These are phyloP conservation scores for Fusarium globosum DNA, from an alignment of 2,329 filamentous ascomycete genomes.

Conservation along the genomic window DNA sequence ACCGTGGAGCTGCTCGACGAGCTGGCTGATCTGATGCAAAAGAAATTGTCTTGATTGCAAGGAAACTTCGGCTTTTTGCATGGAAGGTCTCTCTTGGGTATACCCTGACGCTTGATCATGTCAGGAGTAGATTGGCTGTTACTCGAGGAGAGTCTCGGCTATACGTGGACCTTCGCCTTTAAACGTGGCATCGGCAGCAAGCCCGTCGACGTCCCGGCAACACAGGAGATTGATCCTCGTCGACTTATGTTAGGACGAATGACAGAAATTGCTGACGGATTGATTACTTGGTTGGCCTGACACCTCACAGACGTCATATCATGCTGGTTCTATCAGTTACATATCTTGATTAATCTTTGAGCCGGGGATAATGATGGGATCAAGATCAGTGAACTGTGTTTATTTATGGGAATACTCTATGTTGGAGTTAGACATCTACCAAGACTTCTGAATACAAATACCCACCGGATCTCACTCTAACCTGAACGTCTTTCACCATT, in stretches of 20 bases:
- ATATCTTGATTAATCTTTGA: not conserved
- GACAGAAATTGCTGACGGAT: not conserved
- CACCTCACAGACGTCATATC: not conserved
- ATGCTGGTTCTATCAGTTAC: not conserved
- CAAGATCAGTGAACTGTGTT: not conserved
- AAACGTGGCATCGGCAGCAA: not conserved
- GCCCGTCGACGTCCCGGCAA: not conserved
- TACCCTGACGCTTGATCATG: not conserved
- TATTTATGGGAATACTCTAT: not conserved
- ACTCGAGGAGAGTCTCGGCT: not conserved
- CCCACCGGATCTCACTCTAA: not conserved
- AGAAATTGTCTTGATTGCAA: conserved; percentile 45
- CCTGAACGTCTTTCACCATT: not conserved
- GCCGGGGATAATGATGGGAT: not conserved
- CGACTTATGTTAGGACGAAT: not conserved
- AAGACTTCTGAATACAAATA: conserved; percentile 14
- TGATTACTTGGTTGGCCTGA: too few species aligned
- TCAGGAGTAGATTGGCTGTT: not conserved
- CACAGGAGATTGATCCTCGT: not conserved
- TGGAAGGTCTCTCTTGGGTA: not conserved
- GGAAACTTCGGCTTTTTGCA: not conserved
- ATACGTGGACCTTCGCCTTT: not conserved
- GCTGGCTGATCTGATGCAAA: conserved; percentile 67
- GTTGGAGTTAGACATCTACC: not conserved
- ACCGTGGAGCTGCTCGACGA: conserved; percentile 92